Percentiles rank a stretch among this genome's conserved stretches.
These are phyloP conservation scores for Zygotorulaspora mrakii DNA, from an alignment of 1,139 yeast species.

Conservation along the genomic window DNA sequence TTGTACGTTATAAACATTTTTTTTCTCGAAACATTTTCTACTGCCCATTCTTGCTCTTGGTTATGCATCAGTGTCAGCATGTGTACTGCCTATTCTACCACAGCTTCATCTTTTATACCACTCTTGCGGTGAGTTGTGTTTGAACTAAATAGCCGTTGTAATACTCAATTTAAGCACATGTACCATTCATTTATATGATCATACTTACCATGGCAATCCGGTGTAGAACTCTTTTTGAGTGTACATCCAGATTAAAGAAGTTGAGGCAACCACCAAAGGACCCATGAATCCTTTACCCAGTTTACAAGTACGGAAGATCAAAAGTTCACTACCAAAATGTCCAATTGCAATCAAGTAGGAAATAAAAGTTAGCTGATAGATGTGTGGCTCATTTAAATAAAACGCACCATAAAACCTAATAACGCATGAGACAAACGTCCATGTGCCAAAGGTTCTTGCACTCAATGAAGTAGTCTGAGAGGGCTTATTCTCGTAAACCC, in stretches of 20 bases:
- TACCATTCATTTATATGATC: constrained; percentile 6
- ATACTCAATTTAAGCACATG: neutral
- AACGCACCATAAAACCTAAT: constrained; percentile 87
- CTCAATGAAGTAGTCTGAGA: constrained; percentile 67
- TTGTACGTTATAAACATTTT: neutral
- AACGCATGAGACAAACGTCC: constrained; percentile 87
- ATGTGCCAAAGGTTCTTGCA: constrained; percentile 95
- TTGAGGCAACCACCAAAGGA: constrained; percentile 67
- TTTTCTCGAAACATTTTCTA: neutral
- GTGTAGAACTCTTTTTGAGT: constrained; percentile 53
- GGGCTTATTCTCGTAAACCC: constrained; percentile 72
- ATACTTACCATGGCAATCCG: constrained; percentile 27
- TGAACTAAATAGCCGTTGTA: neutral
- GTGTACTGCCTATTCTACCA: neutral
- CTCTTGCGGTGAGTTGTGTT: neutral
- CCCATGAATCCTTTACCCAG: constrained; percentile 87
- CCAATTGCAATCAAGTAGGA: constrained; percentile 79
- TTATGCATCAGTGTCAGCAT: constrained; percentile 2
- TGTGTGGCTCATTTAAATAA: constrained; percentile 59
- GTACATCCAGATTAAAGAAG: constrained; percentile 59
- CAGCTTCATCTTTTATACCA: constrained; percentile 1
- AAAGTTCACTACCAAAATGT: constrained; percentile 84
- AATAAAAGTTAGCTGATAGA: constrained; percentile 75
- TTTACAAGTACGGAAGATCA: constrained; percentile 70
- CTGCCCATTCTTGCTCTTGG: neutral